Base-by-base conservation (phyloP, 352 stramenopile genomes). In the Globisporangium recalcitrans region DNA sequence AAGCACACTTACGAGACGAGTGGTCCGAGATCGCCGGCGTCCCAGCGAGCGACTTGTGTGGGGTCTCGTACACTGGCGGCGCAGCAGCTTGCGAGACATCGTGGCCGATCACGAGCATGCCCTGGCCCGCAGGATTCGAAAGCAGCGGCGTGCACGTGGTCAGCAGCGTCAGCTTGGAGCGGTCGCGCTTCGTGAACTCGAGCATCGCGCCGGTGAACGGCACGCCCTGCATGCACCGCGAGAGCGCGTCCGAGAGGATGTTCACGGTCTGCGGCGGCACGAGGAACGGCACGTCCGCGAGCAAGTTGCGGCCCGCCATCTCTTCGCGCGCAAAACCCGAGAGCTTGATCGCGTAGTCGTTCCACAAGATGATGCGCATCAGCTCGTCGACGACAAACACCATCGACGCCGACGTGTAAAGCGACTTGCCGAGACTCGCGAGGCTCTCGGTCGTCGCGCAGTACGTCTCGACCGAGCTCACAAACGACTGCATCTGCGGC, bases 281-380 rank as follows among this genome's bases (percentile, higher is more conserved):
- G 27, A 94, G 68, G 57, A 85, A 88, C 14, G 78, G 80, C 27
- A 93, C 65, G 24, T 94, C 85, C 42, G 85, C 75, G 31, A 86
- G 67, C 27, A 94, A 58, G 34, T 89, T 81, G 27, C 85, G 80
- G 0, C 85, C 85, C 0, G 85, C 85, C 72, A 94, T 86, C 62
- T 94, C 82, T 56, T 94, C 83, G n/a, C 85, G 74, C 26, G 77
- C 74, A 64, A 83, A 92, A n/a, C 85, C 85, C 34, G 77, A 76
- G 49, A 87, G 69, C 62, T 80, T 77, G n/a, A 91, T 76, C 0
- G 85, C 85, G 40, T 72, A 75, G 58, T 94, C 85, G 58, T 94
- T 94, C 85, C 85, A 94, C 16, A 94, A 64, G 36, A 94, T 94
- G 22, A 94, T 86, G 56, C 85, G 85, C 83, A 92, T 91, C 42